A percentile compares a stretch with the other conserved stretches of the same genome.
phyloP scores from a whole-genome alignment of 805 yeast species.

The Lachancea sp. region DNA sequence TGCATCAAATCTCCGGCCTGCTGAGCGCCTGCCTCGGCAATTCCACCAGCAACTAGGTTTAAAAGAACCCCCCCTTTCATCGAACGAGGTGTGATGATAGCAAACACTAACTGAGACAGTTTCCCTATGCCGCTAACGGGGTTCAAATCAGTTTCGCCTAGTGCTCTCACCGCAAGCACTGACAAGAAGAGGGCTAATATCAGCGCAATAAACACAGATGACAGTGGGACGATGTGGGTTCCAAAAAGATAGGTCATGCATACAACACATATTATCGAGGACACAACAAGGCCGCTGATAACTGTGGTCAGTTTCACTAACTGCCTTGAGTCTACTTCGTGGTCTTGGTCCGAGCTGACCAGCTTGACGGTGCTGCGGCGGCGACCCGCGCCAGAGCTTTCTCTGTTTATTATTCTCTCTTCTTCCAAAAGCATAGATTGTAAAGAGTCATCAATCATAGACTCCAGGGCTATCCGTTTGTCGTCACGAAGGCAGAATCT shows the following conservation, averaged over 20 bases:
- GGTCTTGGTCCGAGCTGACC: conserved; percentile 29
- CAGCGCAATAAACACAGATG: conserved; percentile 63
- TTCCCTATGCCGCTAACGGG: conserved; percentile 97
- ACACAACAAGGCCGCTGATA: conserved; percentile 52
- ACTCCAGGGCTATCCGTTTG: conserved; percentile 19
- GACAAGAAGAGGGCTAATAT: conserved; percentile 72
- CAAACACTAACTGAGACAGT: conserved; percentile 82
- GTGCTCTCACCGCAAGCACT: conserved; percentile 82
- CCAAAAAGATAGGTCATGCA: conserved; percentile 68
- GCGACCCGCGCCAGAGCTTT: conserved; percentile 11
- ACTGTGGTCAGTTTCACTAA: conserved; percentile 48
- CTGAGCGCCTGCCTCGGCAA: conserved; percentile 98
- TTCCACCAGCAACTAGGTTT: conserved; percentile 90
- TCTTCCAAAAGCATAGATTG: conserved; percentile 31
- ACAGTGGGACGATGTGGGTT: conserved; percentile 53
- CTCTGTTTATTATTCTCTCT: conserved; percentile 25
- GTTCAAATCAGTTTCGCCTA: conserved; percentile 94
- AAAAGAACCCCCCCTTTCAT: conserved; percentile 79
- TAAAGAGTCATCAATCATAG: conserved; percentile 26
- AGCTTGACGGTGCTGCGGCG: conserved; percentile 26
- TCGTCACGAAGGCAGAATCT: conserved; percentile 22
- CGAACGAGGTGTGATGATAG: conserved; percentile 63
- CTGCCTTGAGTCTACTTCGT: conserved; percentile 39
- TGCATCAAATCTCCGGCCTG: conserved; percentile 99
- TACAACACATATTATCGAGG: conserved; percentile 61